Evolutionary conservation across 2,329 filamentous ascomycete species (phyloP).

Genomic region (Diatrype stigma): DNA sequence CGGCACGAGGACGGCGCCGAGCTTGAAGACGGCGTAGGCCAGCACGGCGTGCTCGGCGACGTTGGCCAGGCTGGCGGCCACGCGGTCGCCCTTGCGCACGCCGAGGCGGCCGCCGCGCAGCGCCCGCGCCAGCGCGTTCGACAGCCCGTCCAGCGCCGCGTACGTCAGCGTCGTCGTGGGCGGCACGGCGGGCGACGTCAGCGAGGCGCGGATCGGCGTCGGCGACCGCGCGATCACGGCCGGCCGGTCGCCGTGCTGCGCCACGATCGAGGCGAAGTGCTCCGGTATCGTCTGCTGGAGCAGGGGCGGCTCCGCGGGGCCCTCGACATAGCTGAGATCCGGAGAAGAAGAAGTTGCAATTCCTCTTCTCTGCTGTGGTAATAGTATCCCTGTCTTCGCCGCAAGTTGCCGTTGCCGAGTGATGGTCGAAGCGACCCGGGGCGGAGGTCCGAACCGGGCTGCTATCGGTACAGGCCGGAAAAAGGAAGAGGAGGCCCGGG

Average conservation of each 20-base stretch:
- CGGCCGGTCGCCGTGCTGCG: slow-evolving; percentile 57
- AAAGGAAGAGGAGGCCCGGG: not conserved
- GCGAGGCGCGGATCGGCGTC: slow-evolving; percentile 14
- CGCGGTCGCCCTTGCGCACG: slow-evolving; percentile 75
- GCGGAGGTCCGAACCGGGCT: too few species aligned
- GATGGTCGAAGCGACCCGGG: too few species aligned
- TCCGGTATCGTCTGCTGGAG: slow-evolving; percentile 65
- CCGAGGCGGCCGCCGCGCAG: slow-evolving; percentile 65
- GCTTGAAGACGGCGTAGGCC: slow-evolving; percentile 87
- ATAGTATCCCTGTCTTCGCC: not conserved
- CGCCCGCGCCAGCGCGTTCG: slow-evolving; percentile 70
- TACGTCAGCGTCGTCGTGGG: slow-evolving; percentile 71
- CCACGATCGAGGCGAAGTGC: slow-evolving; percentile 66
- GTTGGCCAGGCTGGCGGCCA: slow-evolving; percentile 85
- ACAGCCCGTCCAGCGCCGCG: slow-evolving; percentile 66
- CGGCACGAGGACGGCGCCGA: slow-evolving; percentile 91
- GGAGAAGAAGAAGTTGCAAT: slow-evolving; percentile 20
- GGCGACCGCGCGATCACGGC: slow-evolving; percentile 53
- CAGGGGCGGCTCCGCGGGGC: slow-evolving; percentile 49
- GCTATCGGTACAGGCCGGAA: too few species aligned
- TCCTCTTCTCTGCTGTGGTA: slow-evolving; percentile 16
- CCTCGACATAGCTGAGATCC: slow-evolving; percentile 7
- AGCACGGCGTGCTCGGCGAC: slow-evolving; percentile 77
- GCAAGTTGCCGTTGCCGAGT: not conserved
- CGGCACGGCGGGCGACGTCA: slow-evolving; percentile 39